Evolutionary conservation across 345 rosid genomes (phyloP).

Genomic region (Pseudoturritis turrita): DNA sequence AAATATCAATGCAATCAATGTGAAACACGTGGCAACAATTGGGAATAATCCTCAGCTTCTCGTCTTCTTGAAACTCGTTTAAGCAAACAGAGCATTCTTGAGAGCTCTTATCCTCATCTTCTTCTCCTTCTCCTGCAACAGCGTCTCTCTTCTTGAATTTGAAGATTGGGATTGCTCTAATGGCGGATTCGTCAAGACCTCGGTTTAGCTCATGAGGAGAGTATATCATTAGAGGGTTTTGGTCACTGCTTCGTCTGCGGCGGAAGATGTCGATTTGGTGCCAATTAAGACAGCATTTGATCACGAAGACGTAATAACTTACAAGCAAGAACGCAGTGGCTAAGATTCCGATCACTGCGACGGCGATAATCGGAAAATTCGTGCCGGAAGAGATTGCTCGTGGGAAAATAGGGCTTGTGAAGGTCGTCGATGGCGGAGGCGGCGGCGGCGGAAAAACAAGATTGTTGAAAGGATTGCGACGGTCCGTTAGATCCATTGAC

Average conservation of each 20-base stretch:
- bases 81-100: slow-evolving; percentile 88
- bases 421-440: neutral
- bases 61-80: slow-evolving; percentile 81
- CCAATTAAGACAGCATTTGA: slow-evolving; percentile 92
- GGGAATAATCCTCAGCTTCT: slow-evolving; percentile 75
- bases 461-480: slow-evolving; percentile 26
- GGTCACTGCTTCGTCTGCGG: slow-evolving; percentile 39
- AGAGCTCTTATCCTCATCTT: slow-evolving; percentile 37
- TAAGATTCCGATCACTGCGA: slow-evolving; percentile 77
- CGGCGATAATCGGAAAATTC: slow-evolving; percentile 60
- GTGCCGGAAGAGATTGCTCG: slow-evolving; percentile 19
- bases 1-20: slow-evolving; percentile 83
- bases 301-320: slow-evolving; percentile 80
- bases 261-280: slow-evolving; percentile 60
- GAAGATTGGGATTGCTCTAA: slow-evolving; percentile 75
- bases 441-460: slow-evolving; percentile 32
- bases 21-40: slow-evolving; percentile 84
- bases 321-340: slow-evolving; percentile 82
- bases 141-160: slow-evolving; percentile 52
- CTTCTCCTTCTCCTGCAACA: slow-evolving; percentile 23
- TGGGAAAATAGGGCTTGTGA: slow-evolving; percentile 30
- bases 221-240: slow-evolving; percentile 44
- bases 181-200: slow-evolving; percentile 76
- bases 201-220: slow-evolving; percentile 42
- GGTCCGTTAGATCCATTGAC: slow-evolving; percentile 26